These are phyloP conservation scores for Lasiodiplodia sp. DNA, from an alignment of 2,329 filamentous ascomycete species.

Conservation along the genomic window DNA sequence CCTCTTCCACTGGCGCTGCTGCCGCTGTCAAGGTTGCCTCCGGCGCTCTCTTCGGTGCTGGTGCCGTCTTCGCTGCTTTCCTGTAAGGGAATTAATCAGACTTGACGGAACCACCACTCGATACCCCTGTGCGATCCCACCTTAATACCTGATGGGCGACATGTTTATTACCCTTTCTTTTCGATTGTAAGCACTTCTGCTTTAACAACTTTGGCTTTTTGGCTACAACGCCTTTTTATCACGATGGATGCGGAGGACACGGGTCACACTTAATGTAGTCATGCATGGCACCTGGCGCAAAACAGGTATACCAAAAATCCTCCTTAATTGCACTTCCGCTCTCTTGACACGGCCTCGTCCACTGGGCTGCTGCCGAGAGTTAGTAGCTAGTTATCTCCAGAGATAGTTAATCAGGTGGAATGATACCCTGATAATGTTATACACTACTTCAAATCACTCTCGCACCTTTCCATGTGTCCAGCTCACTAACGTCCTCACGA, in stretches of 20 bases:
- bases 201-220: slow-evolving; percentile 9
- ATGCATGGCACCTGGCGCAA: slow-evolving; percentile 28
- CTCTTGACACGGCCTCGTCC: neutral
- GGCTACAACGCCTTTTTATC: slow-evolving; percentile 5
- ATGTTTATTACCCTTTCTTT: neutral
- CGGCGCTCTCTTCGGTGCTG: slow-evolving; percentile 31
- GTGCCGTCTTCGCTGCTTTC: slow-evolving; percentile 30
- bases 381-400: slow-evolving; percentile 19
- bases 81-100: slow-evolving; percentile 18
- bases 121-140: neutral
- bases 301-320: slow-evolving; percentile 25
- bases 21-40: slow-evolving; percentile 29
- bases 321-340: slow-evolving; percentile 8
- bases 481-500: neutral
- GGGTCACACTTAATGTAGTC: slow-evolving; percentile 25
- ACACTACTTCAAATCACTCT: neutral
- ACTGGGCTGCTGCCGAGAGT: neutral
- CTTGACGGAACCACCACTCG: slow-evolving; percentile 15
- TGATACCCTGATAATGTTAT: slow-evolving; percentile 26
- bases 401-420: slow-evolving; percentile 25
- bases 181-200: slow-evolving; percentile 17
- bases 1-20: slow-evolving; percentile 30
- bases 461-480: neutral
- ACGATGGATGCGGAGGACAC: slow-evolving; percentile 24
- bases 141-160: slow-evolving; percentile 10